Evolutionary conservation across 2,329 filamentous ascomycete species (phyloP), one percentile per base, ranked within the genome.

Genomic region (Sporothrix luriei): DNA sequence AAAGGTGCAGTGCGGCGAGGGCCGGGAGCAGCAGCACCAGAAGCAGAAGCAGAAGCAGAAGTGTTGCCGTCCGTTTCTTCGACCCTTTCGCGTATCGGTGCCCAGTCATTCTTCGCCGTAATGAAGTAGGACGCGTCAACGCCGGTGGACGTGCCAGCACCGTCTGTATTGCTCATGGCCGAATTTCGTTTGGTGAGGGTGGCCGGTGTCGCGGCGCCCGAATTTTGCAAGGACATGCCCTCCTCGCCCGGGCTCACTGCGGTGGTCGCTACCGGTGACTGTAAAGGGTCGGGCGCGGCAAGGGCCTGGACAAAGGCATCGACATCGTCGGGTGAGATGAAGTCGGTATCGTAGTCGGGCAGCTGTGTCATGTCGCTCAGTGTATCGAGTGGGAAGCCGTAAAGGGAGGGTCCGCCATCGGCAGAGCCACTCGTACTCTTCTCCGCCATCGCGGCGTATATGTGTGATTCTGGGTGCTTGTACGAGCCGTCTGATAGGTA

Each of bases 51-150:
- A 21, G 16, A 40, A 26, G 40, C 6, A 6, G 54, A 24, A 13
- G 59, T 19, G 16, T 51, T 59, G 57, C 38, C 70, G 33, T 68
- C 71, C 24, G 69, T 19, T 19, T 75, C 74, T 65, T 72, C 38
- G 26, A 94, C 84, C 70, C 86, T 89, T 77, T 94, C 88, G 74
- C 91, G 90, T 14, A 98, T 88, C 0, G 95, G 95, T 19, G 92
- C 90, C 95, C 95, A 99, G 82, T 99, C 95, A 78, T 97, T 97
- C 77, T 96, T 88, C 52, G 95, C 94, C 3, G 92, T 91, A 75
- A 98, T 92, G 77, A 94, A 93, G 65, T 87, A 74, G 65, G 73
- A 74, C 13, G 66, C 7, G 14, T 38, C 19, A 7, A n/a, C 29
- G 33, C 29, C 40, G 69, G 33, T 14, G 52, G 21, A 16, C n/a